Evolutionary conservation across 106 monocot genomes (phyloP), one percentile per base, ranked within the genome.

Genomic region (Agapanthus africanus): DNA sequence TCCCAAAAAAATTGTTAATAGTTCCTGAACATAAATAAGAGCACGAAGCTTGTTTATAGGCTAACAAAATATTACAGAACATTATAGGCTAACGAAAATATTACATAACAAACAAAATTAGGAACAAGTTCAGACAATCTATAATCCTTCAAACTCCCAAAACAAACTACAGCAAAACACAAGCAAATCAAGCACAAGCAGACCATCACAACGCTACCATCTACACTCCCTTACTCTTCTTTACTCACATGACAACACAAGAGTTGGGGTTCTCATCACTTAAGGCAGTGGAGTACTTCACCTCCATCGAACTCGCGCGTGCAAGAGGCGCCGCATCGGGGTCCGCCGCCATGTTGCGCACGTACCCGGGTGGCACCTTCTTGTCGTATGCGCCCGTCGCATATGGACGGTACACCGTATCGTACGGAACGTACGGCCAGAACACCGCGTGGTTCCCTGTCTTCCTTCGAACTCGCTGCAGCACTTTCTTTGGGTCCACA

Each of bases 341-440:
- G 23, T 74, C 57, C 4, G 22, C 66, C 36, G 41, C 67, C 36
- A 59, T 66, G 66, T 74, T 67, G 11, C 74, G 27, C 15, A 74
- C 74, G 57, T 67, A 74, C 67, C 74, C 74, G 28, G 74, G 14
- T 39, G 74, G 74, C 42, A 66, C 74, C 57, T 31, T 74, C 74
- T 67, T 74, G 57, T 74, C 74, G 37, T 74, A 74, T 4, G 67
- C 65, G 16, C 74, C 74, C 3, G 36, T 7, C 39, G 37, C 67
- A 38, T 74, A 74, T 11, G 74, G 74, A 33, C 57, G 74, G 67
- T 74, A 67, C 21, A 74, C 74, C 57, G 66, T 66, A 39, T 74
- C 67, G 67, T 74, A 74, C 0, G 66, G 67, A 54, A 74, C 74
- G 67, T 74, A 74, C 10, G 74, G 74, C 74, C 74, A 74, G 31